phyloP scores from a whole-genome alignment of 1,139 yeast genomes.

The Lodderomyces orthopsilosis region DNA sequence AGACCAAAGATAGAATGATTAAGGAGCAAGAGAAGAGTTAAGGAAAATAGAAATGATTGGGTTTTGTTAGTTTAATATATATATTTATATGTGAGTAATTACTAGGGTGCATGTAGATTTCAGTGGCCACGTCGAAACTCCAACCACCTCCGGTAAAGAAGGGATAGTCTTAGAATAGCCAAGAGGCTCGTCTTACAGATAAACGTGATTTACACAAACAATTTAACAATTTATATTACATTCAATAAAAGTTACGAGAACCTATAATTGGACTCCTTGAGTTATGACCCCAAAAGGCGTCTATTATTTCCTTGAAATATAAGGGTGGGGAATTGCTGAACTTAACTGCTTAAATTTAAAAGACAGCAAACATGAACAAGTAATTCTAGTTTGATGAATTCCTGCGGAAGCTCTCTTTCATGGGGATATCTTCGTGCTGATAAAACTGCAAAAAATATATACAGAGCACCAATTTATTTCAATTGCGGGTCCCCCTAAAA shows the following conservation, averaged over 20 bases:
- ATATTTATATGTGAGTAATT: too few relatives aligned
- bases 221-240: neutral
- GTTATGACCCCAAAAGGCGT: too few relatives aligned
- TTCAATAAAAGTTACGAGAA: neutral
- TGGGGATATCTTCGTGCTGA: neutral
- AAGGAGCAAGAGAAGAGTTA: conserved; percentile 16
- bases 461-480: too few relatives aligned
- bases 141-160: neutral
- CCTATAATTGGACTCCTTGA: too few relatives aligned
- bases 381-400: neutral
- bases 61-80: neutral
- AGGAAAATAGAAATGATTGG: conserved; percentile 4
- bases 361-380: too few relatives aligned
- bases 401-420: neutral
- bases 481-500: too few relatives aligned
- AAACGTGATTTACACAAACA: neutral
- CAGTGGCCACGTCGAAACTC: too few relatives aligned
- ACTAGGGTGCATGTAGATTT: too few relatives aligned
- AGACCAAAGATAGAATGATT: conserved; percentile 31
- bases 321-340: too few relatives aligned
- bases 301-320: too few relatives aligned
- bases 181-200: neutral
- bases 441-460: too few relatives aligned
- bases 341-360: neutral
- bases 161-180: too few relatives aligned